Percentiles rank a stretch among this genome's conserved stretches.
Evolutionary conservation across 2,329 filamentous ascomycete species (phyloP).

Genomic region (Sarocladiaceae sp.): DNA sequence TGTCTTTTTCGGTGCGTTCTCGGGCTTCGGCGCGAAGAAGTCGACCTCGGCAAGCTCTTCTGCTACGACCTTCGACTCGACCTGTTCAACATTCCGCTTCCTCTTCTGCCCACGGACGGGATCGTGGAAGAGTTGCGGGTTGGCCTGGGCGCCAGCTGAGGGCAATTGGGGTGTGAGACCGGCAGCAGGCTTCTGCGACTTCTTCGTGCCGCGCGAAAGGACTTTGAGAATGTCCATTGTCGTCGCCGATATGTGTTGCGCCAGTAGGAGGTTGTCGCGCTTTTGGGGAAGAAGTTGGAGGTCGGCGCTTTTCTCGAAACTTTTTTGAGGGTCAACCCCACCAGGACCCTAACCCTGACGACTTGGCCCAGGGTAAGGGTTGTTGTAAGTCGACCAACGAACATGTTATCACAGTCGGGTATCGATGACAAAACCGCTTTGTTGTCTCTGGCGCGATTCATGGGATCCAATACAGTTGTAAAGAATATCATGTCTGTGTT

Average conservation of each 20-base stretch:
- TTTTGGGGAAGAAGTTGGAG: too few relatives aligned
- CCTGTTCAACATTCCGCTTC: slow-evolving; percentile 41
- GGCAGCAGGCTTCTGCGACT: slow-evolving; percentile 32
- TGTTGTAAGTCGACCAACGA: too few relatives aligned
- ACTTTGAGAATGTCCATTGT: slow-evolving; percentile 68
- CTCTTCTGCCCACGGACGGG: slow-evolving; percentile 46
- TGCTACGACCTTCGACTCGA: slow-evolving; percentile 18
- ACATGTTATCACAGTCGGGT: too few relatives aligned
- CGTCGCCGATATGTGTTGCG: background rate
- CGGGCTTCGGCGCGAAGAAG: slow-evolving; percentile 50
- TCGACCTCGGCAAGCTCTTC: slow-evolving; percentile 42
- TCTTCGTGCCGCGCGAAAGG: slow-evolving; percentile 63
- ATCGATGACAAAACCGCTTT: too few relatives aligned
- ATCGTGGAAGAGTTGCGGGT: slow-evolving; percentile 66
- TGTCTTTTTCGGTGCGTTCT: slow-evolving; percentile 25
- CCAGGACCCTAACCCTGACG: too few relatives aligned
- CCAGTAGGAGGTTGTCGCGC: too few relatives aligned
- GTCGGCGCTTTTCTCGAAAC: too few relatives aligned
- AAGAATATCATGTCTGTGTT: too few relatives aligned
- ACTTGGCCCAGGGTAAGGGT: too few relatives aligned
- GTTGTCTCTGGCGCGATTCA: too few relatives aligned
- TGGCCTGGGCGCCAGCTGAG: slow-evolving; percentile 56
- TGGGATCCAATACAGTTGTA: too few relatives aligned
- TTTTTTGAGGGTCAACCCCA: too few relatives aligned
- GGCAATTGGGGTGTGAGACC: slow-evolving; percentile 43